phyloP scores from a whole-genome alignment of 129 eudicot genomes.

The Tagetes patula region DNA sequence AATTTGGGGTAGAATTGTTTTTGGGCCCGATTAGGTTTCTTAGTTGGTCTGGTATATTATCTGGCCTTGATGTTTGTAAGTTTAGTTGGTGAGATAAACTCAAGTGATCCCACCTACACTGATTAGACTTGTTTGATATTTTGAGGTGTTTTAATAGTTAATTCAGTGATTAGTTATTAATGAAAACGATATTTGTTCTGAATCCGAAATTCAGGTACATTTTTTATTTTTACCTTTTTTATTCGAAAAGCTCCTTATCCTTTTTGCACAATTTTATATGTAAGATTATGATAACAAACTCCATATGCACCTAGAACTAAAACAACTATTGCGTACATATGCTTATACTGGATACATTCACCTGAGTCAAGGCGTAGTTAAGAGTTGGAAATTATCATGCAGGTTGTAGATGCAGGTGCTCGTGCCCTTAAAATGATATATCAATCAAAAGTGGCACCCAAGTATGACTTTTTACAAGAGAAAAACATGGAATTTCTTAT shows the following conservation, averaged over 20 bases:
- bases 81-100: background rate
- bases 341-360: slow-evolving; percentile 2
- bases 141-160: background rate
- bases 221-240: background rate
- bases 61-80: background rate
- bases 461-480: slow-evolving; percentile 64
- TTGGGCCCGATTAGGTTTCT: slow-evolving; percentile 11
- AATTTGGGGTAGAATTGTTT: background rate
- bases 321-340: slow-evolving; percentile 6
- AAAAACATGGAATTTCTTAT: slow-evolving; percentile 71
- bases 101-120: background rate
- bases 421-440: slow-evolving; percentile 92
- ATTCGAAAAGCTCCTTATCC: too few relatives aligned
- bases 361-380: slow-evolving; percentile 16
- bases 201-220: slow-evolving; percentile 8
- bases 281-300: background rate
- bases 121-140: background rate
- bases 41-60: background rate
- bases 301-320: background rate
- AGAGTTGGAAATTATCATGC: slow-evolving; percentile 29
- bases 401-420: slow-evolving; percentile 97
- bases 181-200: background rate
- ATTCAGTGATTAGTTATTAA: slow-evolving; percentile 4
- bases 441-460: slow-evolving; percentile 83
- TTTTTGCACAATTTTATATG: background rate